Evolutionary conservation across 805 yeast species (phyloP), one percentile per base, ranked within the genome.

Genomic region (Torulaspora indica): DNA sequence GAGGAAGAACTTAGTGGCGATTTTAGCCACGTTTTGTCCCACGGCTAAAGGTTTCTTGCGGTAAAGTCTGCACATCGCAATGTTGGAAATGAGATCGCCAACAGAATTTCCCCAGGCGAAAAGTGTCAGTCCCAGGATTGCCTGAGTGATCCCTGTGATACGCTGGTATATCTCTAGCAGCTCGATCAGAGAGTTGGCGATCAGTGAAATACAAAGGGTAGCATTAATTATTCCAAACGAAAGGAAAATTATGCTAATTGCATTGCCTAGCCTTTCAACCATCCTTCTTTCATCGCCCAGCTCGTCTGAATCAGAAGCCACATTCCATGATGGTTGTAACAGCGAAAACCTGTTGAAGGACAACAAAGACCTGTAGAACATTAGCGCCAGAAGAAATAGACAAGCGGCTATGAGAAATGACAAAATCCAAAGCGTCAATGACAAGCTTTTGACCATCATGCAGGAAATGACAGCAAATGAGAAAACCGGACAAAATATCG

Each of bases 101-200:
- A 87, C 70, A 0, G 97, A 91, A 60, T 93, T 95, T 3, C 99
- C 98, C 49, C 91, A 68, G 0, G 98, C 96, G 64, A 93, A 85
- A 0, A 93, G 74, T 0, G 98, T 91, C n/a, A 91, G 69, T 0
- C 98, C 99, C 28, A 93, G 64, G 8, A 91, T 75, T 1, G 93
- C 90, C 47, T 90, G 95, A 8, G 90, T 79, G 5, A 91, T 68
- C 4, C 59, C 55, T 12, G 63, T 60, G 2, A 61, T 40, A 6
- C 43, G 38, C 48, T 65, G 70, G 44, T 63, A 65, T 8, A 59
- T 44, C 33, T 61, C 66, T 49, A 65, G 51, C 37, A 64, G 50
- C 48, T 64, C 69, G 30, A 65, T 61, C n/a, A 65, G 40, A 12
- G 61, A 53, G 45, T 63, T 63, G 3, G 70, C 68, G 17, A 65